phyloP scores from a whole-genome alignment of 2,329 filamentous ascomycete species.

The Neofusicoccum kwambonambiense region DNA sequence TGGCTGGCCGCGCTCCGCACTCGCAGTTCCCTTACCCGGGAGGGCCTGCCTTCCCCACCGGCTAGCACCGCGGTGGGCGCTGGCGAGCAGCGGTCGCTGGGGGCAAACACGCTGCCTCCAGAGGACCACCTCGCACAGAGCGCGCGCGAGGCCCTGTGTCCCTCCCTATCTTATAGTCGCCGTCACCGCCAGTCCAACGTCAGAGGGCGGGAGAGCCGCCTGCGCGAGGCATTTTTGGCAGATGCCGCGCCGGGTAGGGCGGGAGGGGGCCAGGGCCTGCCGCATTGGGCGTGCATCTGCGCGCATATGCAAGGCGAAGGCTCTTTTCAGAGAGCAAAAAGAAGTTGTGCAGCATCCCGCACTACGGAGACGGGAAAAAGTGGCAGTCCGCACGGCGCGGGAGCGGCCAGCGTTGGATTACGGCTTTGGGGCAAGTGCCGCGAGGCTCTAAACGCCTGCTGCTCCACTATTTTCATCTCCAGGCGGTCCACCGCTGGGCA shows the following conservation, averaged over 20 bases:
- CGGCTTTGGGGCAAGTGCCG: neutral
- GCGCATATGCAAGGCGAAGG: neutral
- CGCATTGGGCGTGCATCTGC: neutral
- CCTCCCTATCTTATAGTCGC: neutral
- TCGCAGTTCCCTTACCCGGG: constrained; percentile 8
- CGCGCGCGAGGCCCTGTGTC: constrained; percentile 10
- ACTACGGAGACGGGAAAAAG: neutral
- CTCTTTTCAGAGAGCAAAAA: neutral
- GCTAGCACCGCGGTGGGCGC: neutral
- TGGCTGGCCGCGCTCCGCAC: constrained; percentile 1
- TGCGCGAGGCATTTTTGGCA: constrained; percentile 6
- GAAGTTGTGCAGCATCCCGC: constrained; percentile 10
- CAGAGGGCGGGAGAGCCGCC: neutral
- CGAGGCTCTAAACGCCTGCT: constrained; percentile 5
- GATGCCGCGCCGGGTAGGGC: constrained; percentile 1
- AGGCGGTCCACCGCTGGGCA: constrained; percentile 17
- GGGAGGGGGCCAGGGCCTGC: neutral
- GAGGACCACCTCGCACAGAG: constrained; percentile 11
- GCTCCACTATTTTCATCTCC: constrained; percentile 17
- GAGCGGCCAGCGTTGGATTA: neutral
- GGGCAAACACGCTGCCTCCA: neutral
- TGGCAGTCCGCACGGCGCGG: neutral
- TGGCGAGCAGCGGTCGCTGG: constrained; percentile 4
- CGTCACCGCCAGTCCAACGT: constrained; percentile 16
- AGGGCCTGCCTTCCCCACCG: neutral